phyloP scores from a whole-genome alignment of 2,329 filamentous ascomycete species.

The Bipolaris sorokiniana region DNA sequence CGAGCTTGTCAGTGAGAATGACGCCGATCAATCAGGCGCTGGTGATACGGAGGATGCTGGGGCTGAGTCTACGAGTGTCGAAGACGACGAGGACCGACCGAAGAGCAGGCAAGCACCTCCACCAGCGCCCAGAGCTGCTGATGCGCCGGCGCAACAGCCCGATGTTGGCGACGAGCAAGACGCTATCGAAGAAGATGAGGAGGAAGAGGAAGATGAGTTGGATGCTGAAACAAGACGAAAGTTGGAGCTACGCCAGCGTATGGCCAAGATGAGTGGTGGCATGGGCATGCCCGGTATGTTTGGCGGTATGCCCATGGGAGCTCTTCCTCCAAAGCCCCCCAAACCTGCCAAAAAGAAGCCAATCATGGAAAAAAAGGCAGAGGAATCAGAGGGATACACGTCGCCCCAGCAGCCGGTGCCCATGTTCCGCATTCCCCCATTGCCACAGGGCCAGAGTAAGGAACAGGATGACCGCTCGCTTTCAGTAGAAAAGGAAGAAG shows the following conservation, averaged over 20 bases:
- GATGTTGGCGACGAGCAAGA: constrained; percentile 59
- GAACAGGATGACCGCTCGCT: constrained; percentile 53
- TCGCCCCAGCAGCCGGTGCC: constrained; percentile 54
- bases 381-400: constrained; percentile 43
- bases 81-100: constrained; percentile 72
- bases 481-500: constrained; percentile 59
- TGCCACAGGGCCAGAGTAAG: constrained; percentile 63
- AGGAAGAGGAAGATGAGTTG: constrained; percentile 78
- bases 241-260: constrained; percentile 88
- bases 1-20: constrained; percentile 67
- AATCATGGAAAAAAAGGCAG: constrained; percentile 44
- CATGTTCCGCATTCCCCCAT: constrained; percentile 72
- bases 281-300: constrained; percentile 98
- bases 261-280: constrained; percentile 98
- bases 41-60: constrained; percentile 68
- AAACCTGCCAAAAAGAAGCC: constrained; percentile 55
- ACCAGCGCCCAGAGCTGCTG: constrained; percentile 37
- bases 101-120: constrained; percentile 27
- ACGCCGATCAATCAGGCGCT: constrained; percentile 69
- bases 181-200: constrained; percentile 54
- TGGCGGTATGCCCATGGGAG: constrained; percentile 68
- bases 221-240: constrained; percentile 86
- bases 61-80: constrained; percentile 70
- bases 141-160: constrained; percentile 51
- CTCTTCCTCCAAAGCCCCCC: constrained; percentile 48